These are phyloP conservation scores for Colletotrichum orchidophilum DNA, from an alignment of 2,329 filamentous ascomycete genomes.

Conservation along the genomic window DNA sequence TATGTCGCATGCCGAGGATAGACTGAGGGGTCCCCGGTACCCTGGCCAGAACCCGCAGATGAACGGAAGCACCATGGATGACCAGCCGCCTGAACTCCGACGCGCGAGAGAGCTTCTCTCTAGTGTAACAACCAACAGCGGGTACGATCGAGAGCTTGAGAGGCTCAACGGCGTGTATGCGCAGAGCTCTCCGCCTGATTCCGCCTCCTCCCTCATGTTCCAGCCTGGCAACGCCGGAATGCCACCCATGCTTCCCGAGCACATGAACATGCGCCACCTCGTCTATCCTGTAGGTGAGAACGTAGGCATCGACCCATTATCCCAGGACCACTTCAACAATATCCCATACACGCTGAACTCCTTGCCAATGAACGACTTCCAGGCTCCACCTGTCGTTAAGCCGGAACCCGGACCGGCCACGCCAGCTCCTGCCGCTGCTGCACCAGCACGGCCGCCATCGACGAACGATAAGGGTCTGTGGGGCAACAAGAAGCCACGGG, in stretches of 20 bases:
- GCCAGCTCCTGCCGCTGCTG: slow-evolving; percentile 31
- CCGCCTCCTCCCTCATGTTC: slow-evolving; percentile 65
- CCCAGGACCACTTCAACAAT: slow-evolving; percentile 92
- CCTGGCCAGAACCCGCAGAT: slow-evolving; percentile 48
- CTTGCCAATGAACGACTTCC: slow-evolving; percentile 60
- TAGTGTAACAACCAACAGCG: slow-evolving; percentile 60
- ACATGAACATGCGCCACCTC: slow-evolving; percentile 69
- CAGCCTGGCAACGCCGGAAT: slow-evolving; percentile 49
- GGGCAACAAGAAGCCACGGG: slow-evolving; percentile 75
- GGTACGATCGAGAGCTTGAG: slow-evolving; percentile 64
- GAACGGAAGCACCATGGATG: slow-evolving; percentile 53
- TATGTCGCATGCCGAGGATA: slow-evolving; percentile 59
- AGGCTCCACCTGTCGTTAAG: slow-evolving; percentile 40
- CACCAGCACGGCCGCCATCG: slow-evolving; percentile 41
- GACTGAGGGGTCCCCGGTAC: slow-evolving; percentile 52
- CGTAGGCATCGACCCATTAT: slow-evolving; percentile 94
- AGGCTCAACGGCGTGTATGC: slow-evolving; percentile 64
- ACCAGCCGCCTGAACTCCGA: slow-evolving; percentile 62
- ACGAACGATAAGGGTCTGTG: slow-evolving; percentile 57
- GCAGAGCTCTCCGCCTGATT: slow-evolving; percentile 62
- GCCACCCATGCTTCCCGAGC: slow-evolving; percentile 59
- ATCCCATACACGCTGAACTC: slow-evolving; percentile 81
- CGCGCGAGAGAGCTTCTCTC: slow-evolving; percentile 66
- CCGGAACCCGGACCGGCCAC: slow-evolving; percentile 31
- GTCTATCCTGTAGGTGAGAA: slow-evolving; percentile 93